Conservation (phyloP, 2,329 filamentous ascomycete species). For the Diaporthe citriasiana region DNA sequence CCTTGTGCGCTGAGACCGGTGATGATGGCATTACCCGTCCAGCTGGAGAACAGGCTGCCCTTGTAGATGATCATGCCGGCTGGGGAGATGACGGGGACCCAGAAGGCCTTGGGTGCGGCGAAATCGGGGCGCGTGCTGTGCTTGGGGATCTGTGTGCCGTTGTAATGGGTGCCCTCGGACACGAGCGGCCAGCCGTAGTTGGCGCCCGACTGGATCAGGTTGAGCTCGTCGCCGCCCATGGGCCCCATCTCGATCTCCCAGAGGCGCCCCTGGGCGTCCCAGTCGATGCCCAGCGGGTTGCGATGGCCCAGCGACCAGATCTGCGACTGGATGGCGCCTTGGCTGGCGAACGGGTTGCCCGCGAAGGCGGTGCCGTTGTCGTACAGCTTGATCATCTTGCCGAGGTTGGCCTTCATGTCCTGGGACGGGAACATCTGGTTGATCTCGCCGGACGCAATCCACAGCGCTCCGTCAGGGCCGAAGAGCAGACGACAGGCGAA, state of each 20-base stretch:
- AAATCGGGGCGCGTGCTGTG: conserved; percentile 52
- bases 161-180: conserved; percentile 51
- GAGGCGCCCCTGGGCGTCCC: conserved; percentile 52
- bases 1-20: conserved; percentile 48
- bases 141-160: conserved; percentile 50
- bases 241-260: conserved; percentile 55
- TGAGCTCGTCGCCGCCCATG: conserved; percentile 54
- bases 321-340: conserved; percentile 49
- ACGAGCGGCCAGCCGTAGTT: conserved; percentile 55
- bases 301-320: conserved; percentile 52
- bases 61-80: conserved; percentile 54
- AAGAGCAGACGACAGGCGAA: conserved; percentile 53
- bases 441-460: conserved; percentile 53
- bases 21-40: conserved; percentile 53
- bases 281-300: conserved; percentile 54
- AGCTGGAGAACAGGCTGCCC: conserved; percentile 51
- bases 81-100: conserved; percentile 53
- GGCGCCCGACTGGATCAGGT: conserved; percentile 52
- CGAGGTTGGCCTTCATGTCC: conserved; percentile 51
- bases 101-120: conserved; percentile 51
- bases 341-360: conserved; percentile 52
- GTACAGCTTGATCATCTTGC: conserved; percentile 53
- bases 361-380: conserved; percentile 51
- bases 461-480: conserved; percentile 49
- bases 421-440: conserved; percentile 51